Base-by-base conservation (phyloP, 2,329 filamentous ascomycete species). In the Alternaria alternata region DNA sequence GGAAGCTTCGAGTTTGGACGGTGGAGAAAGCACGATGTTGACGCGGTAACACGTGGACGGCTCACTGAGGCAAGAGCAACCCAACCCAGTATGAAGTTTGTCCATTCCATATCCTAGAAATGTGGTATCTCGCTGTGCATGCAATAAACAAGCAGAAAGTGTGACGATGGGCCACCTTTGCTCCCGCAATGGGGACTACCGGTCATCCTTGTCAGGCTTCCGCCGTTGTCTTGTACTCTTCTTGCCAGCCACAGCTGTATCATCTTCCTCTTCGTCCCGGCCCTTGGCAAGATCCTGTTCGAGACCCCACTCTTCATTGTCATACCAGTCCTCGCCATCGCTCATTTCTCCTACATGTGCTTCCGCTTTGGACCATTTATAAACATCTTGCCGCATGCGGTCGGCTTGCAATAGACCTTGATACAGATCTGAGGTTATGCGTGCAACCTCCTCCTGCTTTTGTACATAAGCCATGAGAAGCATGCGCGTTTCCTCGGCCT, bases 251-350 rank as follows among this genome's bases (percentile, higher is more conserved):
- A 79, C 80, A 16, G 78, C 80, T 42, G 80, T 81, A 59, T 93
- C 91, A 74, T 84, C 82, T 26, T 94, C 91, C 74, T 95, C 92
- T 71, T 94, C 92, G 73, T 93, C 91, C 70, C 91, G 89, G 0
- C 92, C 92, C 80, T 95, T 95, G 76, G 92, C 90, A 7, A 94
- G 80, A 66, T 91, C 89, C 62, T 91, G 89, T 8, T 87, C 85
- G 49, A 95, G 77, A 0, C 86, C 87, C 91, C 91, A 94, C 79
- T 92, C 90, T 54, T 92, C 89, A 72, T 87, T 87, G 77, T 96
- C 92, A 73, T 93, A 94, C 91, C 91, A 96, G 75, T 96, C 92
- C 81, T 96, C 92, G 11, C 91, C 91, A 74, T 96, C 92, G 51
- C 90, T 93, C 89, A 95, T 89, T 76, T 94, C 91, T 51, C 88